Evolutionary conservation across 768 basidiomycete genomes (phyloP).

Genomic region (Holtermanniella nyarrowii): DNA sequence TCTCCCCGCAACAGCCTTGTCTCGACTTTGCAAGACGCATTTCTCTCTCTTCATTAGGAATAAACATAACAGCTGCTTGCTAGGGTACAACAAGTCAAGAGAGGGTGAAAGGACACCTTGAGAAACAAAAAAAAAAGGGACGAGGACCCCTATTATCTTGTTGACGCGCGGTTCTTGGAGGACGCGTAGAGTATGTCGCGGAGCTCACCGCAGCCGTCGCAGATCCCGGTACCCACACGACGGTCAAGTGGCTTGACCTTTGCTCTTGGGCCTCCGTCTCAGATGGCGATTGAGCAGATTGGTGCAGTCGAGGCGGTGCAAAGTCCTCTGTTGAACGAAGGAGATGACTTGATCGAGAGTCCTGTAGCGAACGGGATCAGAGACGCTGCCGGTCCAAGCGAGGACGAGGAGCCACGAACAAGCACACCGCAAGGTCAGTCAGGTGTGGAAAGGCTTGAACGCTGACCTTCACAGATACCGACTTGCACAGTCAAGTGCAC

Average conservation of each 20-base stretch:
- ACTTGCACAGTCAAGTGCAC: too few species aligned
- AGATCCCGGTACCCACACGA: not conserved
- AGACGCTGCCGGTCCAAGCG: not conserved
- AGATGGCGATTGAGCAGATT: constrained; percentile 8
- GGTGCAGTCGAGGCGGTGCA: not conserved
- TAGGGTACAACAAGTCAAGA: too few species aligned
- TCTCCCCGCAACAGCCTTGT: too few species aligned
- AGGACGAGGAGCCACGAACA: not conserved
- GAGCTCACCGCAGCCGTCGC: not conserved
- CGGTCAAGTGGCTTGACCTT: not conserved
- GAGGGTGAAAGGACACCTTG: too few species aligned
- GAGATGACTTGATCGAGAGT: constrained; percentile 2
- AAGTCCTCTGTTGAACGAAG: constrained; percentile 3
- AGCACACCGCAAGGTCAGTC: not conserved
- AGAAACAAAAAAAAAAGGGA: too few species aligned
- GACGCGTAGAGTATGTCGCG: too few species aligned
- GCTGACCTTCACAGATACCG: constrained; percentile 1
- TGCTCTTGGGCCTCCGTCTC: constrained; percentile 4
- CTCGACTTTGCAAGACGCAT: too few species aligned
- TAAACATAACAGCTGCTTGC: too few species aligned
- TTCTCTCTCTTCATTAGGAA: too few species aligned
- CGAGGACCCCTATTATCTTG: too few species aligned
- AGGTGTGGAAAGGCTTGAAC: not conserved
- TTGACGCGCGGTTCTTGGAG: too few species aligned
- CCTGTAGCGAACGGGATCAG: not conserved